Evolutionary conservation across 1,284 basidiomycete genomes (phyloP), one percentile per base, ranked within the genome.

Genomic region (Ganoderma leucocontextum): DNA sequence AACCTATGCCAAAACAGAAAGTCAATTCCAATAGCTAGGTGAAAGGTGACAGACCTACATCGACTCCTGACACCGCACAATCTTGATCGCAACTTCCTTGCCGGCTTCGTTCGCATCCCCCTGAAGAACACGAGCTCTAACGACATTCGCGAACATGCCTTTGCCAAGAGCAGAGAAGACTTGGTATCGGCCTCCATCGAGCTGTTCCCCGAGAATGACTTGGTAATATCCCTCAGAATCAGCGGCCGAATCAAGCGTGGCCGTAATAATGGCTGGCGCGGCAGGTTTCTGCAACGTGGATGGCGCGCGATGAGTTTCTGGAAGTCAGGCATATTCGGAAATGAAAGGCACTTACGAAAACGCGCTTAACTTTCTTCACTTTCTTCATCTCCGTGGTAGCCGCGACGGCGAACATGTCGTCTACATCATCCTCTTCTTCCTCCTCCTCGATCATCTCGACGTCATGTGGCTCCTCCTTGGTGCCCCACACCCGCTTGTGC

Each of bases 91-190:
- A 2, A 99, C 97, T 78, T 99, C 97, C 74, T 88, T 89, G 3
- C 89, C 90, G 12, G 79, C 76, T 74, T 91, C 90, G 69, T 86
- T 84, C 3, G 82, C 76, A 42, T 95, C 93, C 9, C 87, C 88
- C 74, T 92, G 88, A 39, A 96, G 83, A 29, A 98, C 89, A 60
- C 95, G 91, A 9, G 97, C 97, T 59, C 94, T 89, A 29, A 99
- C 96, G 49, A 99, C 98, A 61, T 94, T 95, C 53, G 96, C 95
- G 80, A 99, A 99, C 96, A 99, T 99, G 68, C 98, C 98, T 79
- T 97, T 97, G 41, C 98, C 98, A 13, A 99, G 85, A 60, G 90
- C 95, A 39, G 95, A 96, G 73, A 95, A 97, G 13, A 99, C 95
- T 78, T 98, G 96, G 79, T 99, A 99, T 57, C 93, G 88, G 1